Percentiles rank a stretch among this genome's conserved stretches.
These are phyloP conservation scores for Trypanosoma congolense DNA, from an alignment of 208 protist species.

Conservation along the genomic window DNA sequence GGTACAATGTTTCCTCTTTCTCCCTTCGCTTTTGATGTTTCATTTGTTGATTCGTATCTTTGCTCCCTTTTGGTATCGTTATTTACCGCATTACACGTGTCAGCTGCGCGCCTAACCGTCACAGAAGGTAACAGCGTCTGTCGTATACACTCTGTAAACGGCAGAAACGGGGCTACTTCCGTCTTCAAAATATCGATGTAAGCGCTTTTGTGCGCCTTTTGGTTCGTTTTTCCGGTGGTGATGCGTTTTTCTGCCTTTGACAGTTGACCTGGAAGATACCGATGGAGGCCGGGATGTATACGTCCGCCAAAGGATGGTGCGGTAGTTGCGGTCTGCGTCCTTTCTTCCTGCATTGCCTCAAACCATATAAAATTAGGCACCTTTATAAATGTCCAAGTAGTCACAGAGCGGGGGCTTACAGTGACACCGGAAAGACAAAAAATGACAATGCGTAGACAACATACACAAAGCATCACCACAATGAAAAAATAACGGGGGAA, in stretches of 20 bases:
- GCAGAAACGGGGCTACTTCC: constrained; percentile 3
- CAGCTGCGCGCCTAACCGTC: constrained; percentile 9
- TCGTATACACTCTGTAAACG: neutral
- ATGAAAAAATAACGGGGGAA: neutral
- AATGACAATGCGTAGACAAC: neutral
- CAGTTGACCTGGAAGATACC: constrained; percentile 19
- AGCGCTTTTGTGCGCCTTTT: neutral
- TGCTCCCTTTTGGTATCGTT: neutral
- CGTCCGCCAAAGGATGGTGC: neutral
- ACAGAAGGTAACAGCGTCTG: constrained; percentile 7
- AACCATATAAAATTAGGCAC: neutral
- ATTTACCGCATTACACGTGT: neutral
- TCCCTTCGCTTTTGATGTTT: neutral
- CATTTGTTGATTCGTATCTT: neutral
- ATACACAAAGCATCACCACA: neutral
- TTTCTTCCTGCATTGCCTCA: neutral
- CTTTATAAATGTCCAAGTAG: no score
- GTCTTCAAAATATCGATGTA: constrained; percentile 1
- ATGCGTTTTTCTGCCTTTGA: constrained; percentile 7
- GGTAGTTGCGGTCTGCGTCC: neutral
- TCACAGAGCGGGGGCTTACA: no score
- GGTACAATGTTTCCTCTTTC: neutral
- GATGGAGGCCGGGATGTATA: constrained; percentile 12
- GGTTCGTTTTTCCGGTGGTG: constrained; percentile 18
- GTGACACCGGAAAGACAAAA: neutral